Percentiles rank a stretch among this genome's conserved stretches.
Conservation (phyloP, 495 filamentous ascomycete genomes). For the Chaetomium tenue region DNA sequence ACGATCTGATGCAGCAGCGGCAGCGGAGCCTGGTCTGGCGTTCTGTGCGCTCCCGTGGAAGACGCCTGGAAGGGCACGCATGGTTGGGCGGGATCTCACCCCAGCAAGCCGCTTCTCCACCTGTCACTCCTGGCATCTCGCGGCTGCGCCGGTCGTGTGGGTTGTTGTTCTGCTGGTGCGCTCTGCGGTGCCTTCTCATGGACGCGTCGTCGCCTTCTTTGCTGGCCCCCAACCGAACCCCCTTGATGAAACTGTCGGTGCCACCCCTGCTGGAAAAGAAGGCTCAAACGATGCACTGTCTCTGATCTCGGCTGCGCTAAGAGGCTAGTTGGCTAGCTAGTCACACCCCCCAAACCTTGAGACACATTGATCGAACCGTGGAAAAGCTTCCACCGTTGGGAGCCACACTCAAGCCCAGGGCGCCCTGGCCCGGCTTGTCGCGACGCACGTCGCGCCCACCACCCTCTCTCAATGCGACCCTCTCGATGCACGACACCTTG, state of each 20-base stretch:
- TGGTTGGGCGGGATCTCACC: conserved; percentile 15
- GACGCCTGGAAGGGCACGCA: conserved; percentile 25
- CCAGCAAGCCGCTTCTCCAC: conserved; percentile 7
- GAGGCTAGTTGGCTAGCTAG: not conserved
- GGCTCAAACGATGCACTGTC: conserved; percentile 29
- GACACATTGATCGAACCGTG: conserved; percentile 8
- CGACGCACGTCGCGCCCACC: conserved; percentile 25
- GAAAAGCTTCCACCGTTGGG: conserved; percentile 33
- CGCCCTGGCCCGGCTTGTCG: conserved; percentile 26
- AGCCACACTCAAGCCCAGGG: conserved; percentile 26
- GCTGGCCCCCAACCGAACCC: conserved; percentile 5
- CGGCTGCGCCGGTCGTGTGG: conserved; percentile 8
- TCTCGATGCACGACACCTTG: conserved; percentile 34
- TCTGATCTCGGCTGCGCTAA: conserved; percentile 26
- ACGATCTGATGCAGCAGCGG: conserved; percentile 6
- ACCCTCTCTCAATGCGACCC: conserved; percentile 33
- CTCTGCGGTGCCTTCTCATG: conserved; percentile 15
- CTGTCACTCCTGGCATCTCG: conserved; percentile 17
- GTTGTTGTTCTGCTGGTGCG: conserved; percentile 12
- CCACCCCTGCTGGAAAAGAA: conserved; percentile 24
- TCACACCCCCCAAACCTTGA: conserved; percentile 26
- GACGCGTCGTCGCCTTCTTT: conserved; percentile 12
- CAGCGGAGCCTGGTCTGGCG: not conserved
- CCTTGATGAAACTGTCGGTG: conserved; percentile 31
- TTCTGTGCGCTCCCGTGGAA: conserved; percentile 21